Conservation (phyloP, 2,329 filamentous ascomycete genomes). For the Exophiala viscosa region DNA sequence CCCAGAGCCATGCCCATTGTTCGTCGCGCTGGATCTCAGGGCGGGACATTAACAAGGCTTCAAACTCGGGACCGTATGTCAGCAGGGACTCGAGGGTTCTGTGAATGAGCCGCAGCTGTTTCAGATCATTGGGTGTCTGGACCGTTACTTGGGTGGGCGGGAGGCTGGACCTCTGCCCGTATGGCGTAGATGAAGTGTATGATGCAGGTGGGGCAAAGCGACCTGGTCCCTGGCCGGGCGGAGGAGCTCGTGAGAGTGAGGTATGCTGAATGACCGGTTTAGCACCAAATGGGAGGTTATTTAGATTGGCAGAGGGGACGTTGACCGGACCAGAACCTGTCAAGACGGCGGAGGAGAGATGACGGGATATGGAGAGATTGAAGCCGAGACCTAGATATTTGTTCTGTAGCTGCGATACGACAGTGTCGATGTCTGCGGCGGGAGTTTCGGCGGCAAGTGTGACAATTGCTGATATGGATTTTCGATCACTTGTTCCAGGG, state of each 20-base stretch:
- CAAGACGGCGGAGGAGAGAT: constrained; percentile 74
- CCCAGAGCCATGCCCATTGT: constrained; percentile 92
- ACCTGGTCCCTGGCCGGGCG: constrained; percentile 50
- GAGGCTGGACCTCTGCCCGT: constrained; percentile 37
- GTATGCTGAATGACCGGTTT: constrained; percentile 56
- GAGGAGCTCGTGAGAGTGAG: constrained; percentile 48
- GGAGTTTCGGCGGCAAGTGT: constrained; percentile 76
- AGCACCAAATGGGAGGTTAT: constrained; percentile 71
- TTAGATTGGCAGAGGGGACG: constrained; percentile 43
- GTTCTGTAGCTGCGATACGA: constrained; percentile 74
- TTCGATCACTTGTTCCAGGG: constrained; percentile 58
- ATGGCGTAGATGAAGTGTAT: constrained; percentile 51
- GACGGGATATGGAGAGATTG: constrained; percentile 73
- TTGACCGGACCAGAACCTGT: constrained; percentile 50
- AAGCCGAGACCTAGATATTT: constrained; percentile 81
- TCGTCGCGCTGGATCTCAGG: constrained; percentile 80
- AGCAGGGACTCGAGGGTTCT: constrained; percentile 78
- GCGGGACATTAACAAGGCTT: constrained; percentile 84
- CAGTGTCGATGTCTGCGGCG: constrained; percentile 75
- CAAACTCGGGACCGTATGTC: constrained; percentile 78
- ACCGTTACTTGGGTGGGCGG: constrained; percentile 62
- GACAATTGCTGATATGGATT: constrained; percentile 72
- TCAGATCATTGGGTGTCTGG: constrained; percentile 70
- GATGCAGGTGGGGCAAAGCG: constrained; percentile 75
- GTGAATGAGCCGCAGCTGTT: constrained; percentile 78